phyloP scores from a whole-genome alignment of 169 alveolate species.

The Plasmodium cynomolgi region DNA sequence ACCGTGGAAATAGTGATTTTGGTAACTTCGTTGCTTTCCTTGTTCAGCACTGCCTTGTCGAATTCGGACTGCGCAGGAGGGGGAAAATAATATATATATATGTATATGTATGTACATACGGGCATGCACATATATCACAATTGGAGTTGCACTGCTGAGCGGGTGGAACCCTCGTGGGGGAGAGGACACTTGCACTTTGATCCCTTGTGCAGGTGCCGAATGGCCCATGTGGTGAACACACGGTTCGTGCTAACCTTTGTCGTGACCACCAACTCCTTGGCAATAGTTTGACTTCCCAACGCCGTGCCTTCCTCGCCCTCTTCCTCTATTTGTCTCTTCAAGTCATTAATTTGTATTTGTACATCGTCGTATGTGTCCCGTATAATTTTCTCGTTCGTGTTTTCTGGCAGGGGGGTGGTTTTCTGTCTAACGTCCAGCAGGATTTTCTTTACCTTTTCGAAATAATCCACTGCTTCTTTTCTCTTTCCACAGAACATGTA shows the following conservation, averaged over 20 bases:
- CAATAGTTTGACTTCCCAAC: conserved; percentile 63
- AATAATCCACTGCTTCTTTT: conserved; percentile 59
- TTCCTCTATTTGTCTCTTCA: conserved; percentile 67
- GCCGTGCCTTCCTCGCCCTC: conserved; percentile 67
- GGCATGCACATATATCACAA: neutral
- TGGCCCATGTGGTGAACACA: neutral
- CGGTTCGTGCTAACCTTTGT: conserved; percentile 23
- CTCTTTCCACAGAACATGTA: conserved; percentile 74
- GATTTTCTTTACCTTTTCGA: conserved; percentile 60
- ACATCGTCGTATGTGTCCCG: conserved; percentile 73
- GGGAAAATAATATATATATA: neutral
- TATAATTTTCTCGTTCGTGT: conserved; percentile 63
- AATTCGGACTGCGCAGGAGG: conserved; percentile 37
- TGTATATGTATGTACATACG: neutral
- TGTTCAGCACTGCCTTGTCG: conserved; percentile 47
- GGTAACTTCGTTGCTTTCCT: conserved; percentile 37
- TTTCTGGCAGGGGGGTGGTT: conserved; percentile 57
- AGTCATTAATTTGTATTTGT: conserved; percentile 69
- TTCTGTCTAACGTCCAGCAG: conserved; percentile 61
- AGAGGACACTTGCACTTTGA: neutral
- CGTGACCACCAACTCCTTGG: conserved; percentile 41
- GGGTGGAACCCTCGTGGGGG: neutral
- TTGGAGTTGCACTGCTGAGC: neutral
- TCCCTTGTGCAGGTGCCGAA: neutral
- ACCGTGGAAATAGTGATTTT: conserved; percentile 32